Evolutionary conservation across 2,329 filamentous ascomycete genomes (phyloP).

Genomic region (Tolypocladium amazonense): DNA sequence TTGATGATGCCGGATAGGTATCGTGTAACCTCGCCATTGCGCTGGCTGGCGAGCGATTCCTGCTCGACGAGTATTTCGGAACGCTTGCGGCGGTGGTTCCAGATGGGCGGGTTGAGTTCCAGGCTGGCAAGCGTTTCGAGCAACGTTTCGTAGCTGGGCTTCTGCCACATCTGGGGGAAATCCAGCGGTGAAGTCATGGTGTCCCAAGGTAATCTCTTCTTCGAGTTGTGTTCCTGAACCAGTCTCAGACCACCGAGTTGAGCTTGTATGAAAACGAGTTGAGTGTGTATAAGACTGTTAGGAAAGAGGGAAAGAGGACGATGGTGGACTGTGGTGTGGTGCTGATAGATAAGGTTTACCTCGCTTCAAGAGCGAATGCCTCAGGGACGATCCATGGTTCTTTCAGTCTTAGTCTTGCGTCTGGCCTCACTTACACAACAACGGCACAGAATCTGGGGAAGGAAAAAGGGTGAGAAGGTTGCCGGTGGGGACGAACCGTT

Average conservation of each 20-base stretch:
- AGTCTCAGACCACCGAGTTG: neutral
- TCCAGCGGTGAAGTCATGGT: conserved; percentile 34
- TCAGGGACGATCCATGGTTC: neutral
- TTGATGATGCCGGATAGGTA: conserved; percentile 63
- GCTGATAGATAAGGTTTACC: neutral
- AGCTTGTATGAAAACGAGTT: no score
- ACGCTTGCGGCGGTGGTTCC: conserved; percentile 40
- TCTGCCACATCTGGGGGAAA: conserved; percentile 74
- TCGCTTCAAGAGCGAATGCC: neutral
- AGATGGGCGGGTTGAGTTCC: conserved; percentile 55
- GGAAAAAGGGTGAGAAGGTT: neutral
- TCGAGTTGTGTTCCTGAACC: neutral
- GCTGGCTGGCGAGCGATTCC: conserved; percentile 27
- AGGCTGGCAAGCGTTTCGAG: conserved; percentile 56
- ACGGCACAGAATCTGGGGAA: neutral
- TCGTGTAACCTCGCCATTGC: conserved; percentile 42
- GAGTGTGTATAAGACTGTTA: neutral
- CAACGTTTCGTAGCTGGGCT: conserved; percentile 55
- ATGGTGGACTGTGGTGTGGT: neutral
- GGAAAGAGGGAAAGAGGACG: neutral
- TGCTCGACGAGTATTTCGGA: conserved; percentile 30
- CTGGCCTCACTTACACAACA: neutral
- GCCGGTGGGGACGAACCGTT: neutral
- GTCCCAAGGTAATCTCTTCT: neutral
- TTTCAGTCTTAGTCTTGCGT: neutral